A percentile compares a stretch with the other conserved stretches of the same genome.
phyloP scores from a whole-genome alignment of 2,329 filamentous ascomycete species.

The Zasmidium angulare region DNA sequence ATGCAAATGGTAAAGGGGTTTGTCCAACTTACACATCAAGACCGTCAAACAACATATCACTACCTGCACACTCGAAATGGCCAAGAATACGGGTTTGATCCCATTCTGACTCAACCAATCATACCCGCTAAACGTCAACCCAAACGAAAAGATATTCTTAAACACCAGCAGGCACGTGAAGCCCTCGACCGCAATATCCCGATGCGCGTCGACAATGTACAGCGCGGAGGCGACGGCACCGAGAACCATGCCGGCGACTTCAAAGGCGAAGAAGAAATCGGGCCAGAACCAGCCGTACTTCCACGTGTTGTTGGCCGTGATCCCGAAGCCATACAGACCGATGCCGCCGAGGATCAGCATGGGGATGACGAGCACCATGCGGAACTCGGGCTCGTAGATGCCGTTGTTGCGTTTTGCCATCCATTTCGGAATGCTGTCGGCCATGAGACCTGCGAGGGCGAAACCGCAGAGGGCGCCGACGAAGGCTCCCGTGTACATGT shows the following conservation, averaged over 20 bases:
- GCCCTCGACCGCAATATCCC: slow-evolving; percentile 79
- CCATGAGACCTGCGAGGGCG: slow-evolving; percentile 67
- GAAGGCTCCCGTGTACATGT: slow-evolving; percentile 83
- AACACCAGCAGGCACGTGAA: slow-evolving; percentile 90
- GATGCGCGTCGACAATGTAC: slow-evolving; percentile 91
- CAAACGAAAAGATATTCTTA: slow-evolving; percentile 91
- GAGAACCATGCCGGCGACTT: slow-evolving; percentile 88
- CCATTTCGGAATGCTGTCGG: slow-evolving; percentile 68
- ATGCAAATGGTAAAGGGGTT: neutral
- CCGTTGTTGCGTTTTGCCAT: slow-evolving; percentile 76
- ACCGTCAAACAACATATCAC: slow-evolving; percentile 72
- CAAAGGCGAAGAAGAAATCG: slow-evolving; percentile 77
- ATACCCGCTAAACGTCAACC: slow-evolving; percentile 79
- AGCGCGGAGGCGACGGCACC: slow-evolving; percentile 81
- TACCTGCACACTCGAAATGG: slow-evolving; percentile 74
- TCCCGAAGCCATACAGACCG: slow-evolving; percentile 82
- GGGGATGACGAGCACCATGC: slow-evolving; percentile 77
- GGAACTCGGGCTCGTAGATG: slow-evolving; percentile 88
- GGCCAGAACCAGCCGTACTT: slow-evolving; percentile 72
- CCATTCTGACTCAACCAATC: slow-evolving; percentile 70
- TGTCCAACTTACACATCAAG: slow-evolving; percentile 68
- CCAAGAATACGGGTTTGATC: slow-evolving; percentile 67
- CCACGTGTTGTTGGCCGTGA: slow-evolving; percentile 62
- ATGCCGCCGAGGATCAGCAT: slow-evolving; percentile 75
- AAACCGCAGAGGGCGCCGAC: slow-evolving; percentile 80